Percentiles rank a stretch among this genome's conserved stretches.
Conservation (phyloP, 2,329 filamentous ascomycete genomes). For the Leptographium flavum region DNA sequence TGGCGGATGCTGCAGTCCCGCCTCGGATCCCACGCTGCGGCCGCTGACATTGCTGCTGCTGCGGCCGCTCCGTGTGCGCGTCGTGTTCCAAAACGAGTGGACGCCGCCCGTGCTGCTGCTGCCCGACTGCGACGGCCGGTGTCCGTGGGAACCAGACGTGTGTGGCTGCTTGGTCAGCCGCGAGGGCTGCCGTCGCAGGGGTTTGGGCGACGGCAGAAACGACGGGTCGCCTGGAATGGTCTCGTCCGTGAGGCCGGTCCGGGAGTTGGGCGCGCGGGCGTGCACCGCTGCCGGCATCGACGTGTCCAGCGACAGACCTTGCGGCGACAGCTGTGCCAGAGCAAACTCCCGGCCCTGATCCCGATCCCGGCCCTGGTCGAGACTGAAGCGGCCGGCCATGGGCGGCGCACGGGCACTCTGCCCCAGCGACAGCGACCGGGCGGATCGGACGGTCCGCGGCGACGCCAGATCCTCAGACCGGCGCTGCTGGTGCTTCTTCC, state of each 20-base stretch:
- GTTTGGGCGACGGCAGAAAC: conserved; percentile 33
- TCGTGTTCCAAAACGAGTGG: conserved; percentile 17
- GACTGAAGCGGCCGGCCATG: conserved; percentile 6
- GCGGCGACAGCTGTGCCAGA: conserved; percentile 11
- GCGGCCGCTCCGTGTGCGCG: conserved; percentile 30
- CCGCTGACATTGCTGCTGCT: conserved; percentile 32
- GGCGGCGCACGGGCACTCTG: background rate
- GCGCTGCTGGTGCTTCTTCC: conserved; percentile 11
- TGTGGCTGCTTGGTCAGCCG: conserved; percentile 35
- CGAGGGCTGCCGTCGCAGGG: conserved; percentile 33
- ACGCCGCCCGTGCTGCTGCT: conserved; percentile 1
- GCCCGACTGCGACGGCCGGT: background rate
- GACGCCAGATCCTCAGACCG: conserved; percentile 16
- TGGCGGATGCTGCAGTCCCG: conserved; percentile 18
- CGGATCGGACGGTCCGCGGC: conserved; percentile 4
- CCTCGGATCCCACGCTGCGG: conserved; percentile 19
- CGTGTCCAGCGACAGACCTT: conserved; percentile 13
- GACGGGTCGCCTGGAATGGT: conserved; percentile 44
- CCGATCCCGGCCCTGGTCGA: conserved; percentile 7
- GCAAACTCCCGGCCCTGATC: background rate
- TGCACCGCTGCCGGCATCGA: conserved; percentile 34
- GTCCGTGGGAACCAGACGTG: background rate
- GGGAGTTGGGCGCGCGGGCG: conserved; percentile 47
- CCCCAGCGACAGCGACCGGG: conserved; percentile 7
- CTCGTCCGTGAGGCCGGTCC: conserved; percentile 48